Percentiles rank a stretch among this genome's conserved stretches.
phyloP scores from a whole-genome alignment of 108 stramenopile genomes.

The Pinguiococcus pyrenoidosus region DNA sequence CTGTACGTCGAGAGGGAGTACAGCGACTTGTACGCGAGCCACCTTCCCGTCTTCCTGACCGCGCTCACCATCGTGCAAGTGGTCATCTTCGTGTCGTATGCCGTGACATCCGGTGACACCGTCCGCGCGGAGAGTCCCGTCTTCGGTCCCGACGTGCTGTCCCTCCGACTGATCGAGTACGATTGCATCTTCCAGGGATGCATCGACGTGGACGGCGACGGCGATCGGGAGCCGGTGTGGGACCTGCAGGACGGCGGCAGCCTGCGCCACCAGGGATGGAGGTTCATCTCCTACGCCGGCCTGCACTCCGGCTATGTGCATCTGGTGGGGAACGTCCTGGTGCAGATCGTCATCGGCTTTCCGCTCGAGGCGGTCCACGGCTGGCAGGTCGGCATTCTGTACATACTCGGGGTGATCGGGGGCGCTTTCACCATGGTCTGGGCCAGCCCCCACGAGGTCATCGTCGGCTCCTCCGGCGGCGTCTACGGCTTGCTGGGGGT shows the following conservation, averaged over 20 bases:
- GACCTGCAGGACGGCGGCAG: neutral
- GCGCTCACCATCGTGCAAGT: no score
- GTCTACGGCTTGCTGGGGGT: neutral
- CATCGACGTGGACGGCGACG: neutral
- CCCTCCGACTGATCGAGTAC: no score
- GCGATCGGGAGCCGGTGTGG: neutral
- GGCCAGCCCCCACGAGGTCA: neutral
- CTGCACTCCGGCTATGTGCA: neutral
- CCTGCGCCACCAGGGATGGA: neutral
- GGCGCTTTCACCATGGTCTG: neutral
- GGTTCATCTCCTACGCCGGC: neutral
- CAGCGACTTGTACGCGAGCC: no score
- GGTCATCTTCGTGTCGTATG: no score
- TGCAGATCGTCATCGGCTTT: neutral
- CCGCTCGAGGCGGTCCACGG: neutral
- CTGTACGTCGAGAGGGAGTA: no score
- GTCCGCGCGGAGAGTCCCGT: no score
- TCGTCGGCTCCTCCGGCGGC: neutral
- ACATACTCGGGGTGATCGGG: neutral
- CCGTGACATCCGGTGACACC: no score
- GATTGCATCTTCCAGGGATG: no score
- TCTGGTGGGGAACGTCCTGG: neutral
- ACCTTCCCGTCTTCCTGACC: no score
- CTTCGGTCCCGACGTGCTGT: no score
- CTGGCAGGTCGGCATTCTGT: neutral